Percentiles rank a stretch among this genome's conserved stretches.
phyloP scores from a whole-genome alignment of 2,329 filamentous ascomycete genomes.

The Neofusicoccum umdonicola region DNA sequence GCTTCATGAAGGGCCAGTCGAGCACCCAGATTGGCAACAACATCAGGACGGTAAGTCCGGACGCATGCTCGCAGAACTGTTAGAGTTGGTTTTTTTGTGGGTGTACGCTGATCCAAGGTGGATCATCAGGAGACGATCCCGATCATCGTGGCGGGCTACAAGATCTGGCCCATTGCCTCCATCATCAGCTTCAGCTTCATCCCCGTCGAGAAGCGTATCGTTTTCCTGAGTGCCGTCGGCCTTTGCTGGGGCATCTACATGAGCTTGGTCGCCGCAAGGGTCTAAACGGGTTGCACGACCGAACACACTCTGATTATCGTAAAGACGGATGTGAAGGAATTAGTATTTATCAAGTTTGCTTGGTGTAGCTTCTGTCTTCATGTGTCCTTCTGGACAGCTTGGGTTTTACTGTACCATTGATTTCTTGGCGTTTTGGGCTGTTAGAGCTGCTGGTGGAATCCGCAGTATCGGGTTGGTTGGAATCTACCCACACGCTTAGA shows the following conservation, averaged over 20 bases:
- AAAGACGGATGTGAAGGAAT: neutral
- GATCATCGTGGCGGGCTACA: conserved; percentile 61
- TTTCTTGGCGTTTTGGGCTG: neutral
- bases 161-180: conserved; percentile 71
- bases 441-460: too few species aligned
- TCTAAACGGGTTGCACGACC: neutral
- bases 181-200: conserved; percentile 68
- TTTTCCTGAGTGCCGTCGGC: conserved; percentile 70
- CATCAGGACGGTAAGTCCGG: conserved; percentile 36
- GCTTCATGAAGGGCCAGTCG: conserved; percentile 45
- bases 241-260: conserved; percentile 74
- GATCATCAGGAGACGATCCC: conserved; percentile 29
- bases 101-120: conserved; percentile 33
- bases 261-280: conserved; percentile 55
- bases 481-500: too few species aligned
- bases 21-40: conserved; percentile 30
- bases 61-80: neutral
- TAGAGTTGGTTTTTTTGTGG: neutral
- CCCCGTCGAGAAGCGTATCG: conserved; percentile 66
- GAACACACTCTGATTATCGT: neutral
- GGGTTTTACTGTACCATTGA: too few species aligned
- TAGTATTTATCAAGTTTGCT: neutral
- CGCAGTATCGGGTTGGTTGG: too few species aligned
- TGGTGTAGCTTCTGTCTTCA: too few species aligned
- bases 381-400: neutral